Evolutionary conservation across 1,139 yeast species (phyloP), one percentile per base, ranked within the genome.

Genomic region (Wickerhamomyces sp.): DNA sequence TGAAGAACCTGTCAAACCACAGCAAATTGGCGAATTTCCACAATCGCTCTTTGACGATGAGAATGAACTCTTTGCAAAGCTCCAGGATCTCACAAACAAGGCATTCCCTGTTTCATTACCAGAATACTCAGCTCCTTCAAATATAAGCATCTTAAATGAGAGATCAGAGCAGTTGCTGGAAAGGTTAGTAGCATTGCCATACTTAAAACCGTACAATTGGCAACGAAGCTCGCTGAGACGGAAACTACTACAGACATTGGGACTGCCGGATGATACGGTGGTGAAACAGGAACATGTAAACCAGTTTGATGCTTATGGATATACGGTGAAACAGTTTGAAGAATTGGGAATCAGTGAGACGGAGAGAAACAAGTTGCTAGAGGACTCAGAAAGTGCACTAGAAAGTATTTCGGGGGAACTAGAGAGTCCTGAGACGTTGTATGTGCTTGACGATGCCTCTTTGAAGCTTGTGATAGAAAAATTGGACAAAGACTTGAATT

Each of bases 161-260:
- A 36, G 56, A 5, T 50, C 56, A 0, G 34, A 39, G 19, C 54
- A 50, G 15, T 30, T 53, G 47, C n/a, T 54, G 54, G 58, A 47
- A 47, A 66, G 66, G 39, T 54, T 76, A 18, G 61, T 74, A 0
- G 57, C 62, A 10, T 46, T 63, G 14, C 78, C 78, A 2, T 65
- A 67, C 39, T 56, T 73, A 34, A 67, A 65, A 26, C 79, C 78
- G 0, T 68, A 71, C 24, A 78, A 75, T 49, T 81, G 88, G 88
- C 66, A 67, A 27, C 67, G 68, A 41, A 76, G 78, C 62, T 69
- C 75, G 26, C 68, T 79, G 21, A 71, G 87, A 31, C 74, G 79
- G 48, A 69, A 71, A 46, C 58, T 81, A 35, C 63, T 81, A 33
- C 68, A 77, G 14, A 69, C 74, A 13, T 60, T 80, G 31, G 84